These are phyloP conservation scores for Tulasnella sp. DNA, from an alignment of 768 basidiomycete genomes.

Conservation along the genomic window DNA sequence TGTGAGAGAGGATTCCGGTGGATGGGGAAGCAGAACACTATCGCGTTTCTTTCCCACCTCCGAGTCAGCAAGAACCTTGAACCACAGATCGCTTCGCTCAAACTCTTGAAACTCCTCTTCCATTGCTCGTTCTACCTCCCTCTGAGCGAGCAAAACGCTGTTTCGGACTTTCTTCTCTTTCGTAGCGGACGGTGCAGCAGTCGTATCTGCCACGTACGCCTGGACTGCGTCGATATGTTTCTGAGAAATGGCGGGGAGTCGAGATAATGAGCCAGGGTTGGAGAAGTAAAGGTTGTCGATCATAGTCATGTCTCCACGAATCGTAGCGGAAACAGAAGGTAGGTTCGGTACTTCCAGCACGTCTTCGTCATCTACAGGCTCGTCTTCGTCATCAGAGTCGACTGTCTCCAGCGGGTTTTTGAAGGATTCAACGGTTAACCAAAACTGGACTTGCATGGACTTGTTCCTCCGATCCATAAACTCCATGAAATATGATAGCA, in stretches of 20 bases:
- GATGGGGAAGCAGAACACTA: background rate
- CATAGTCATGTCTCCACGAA: slow-evolving; percentile 79
- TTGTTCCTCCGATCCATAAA: slow-evolving; percentile 87
- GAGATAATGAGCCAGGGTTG: slow-evolving; percentile 44
- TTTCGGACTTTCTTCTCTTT: slow-evolving; percentile 49
- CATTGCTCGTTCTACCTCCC: slow-evolving; percentile 79
- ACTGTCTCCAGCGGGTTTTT: slow-evolving; percentile 87
- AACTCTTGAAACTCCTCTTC: slow-evolving; percentile 87
- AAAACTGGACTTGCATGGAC: slow-evolving; percentile 85
- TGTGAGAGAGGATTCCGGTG: background rate
- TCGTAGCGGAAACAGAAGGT: slow-evolving; percentile 42
- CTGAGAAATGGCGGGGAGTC: slow-evolving; percentile 43
- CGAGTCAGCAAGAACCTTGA: slow-evolving; percentile 69
- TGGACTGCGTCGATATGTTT: slow-evolving; percentile 62
- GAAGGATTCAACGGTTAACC: slow-evolving; percentile 95
- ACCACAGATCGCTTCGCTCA: slow-evolving; percentile 79
- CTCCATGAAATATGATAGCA: slow-evolving; percentile 94
- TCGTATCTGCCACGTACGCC: slow-evolving; percentile 44
- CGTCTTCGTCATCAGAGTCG: slow-evolving; percentile 38
- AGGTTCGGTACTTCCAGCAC: slow-evolving; percentile 34
- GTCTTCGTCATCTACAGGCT: slow-evolving; percentile 47
- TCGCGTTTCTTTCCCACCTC: slow-evolving; percentile 2
- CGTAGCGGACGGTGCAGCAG: slow-evolving; percentile 29
- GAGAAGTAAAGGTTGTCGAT: slow-evolving; percentile 79
- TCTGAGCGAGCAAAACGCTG: slow-evolving; percentile 73